These are phyloP conservation scores for Fraxinus sp. DNA, from an alignment of 305 asterid genomes.

Conservation along the genomic window DNA sequence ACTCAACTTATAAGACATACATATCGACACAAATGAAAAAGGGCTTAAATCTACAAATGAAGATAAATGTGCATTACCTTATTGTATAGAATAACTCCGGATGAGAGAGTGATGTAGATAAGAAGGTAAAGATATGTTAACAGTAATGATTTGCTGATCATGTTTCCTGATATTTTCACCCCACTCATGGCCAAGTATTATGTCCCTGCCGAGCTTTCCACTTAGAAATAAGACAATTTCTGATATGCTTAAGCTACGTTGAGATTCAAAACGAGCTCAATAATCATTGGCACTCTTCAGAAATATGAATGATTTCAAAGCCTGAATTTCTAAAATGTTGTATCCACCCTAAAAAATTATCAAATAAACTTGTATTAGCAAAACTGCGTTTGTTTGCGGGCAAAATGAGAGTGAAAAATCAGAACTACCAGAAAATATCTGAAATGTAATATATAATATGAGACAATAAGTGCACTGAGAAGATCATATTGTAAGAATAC, in stretches of 20 bases:
- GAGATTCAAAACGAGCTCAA: slow-evolving; percentile 7
- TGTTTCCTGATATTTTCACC: slow-evolving; percentile 17
- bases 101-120: slow-evolving; percentile 36
- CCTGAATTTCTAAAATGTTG: slow-evolving; percentile 13
- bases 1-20: neutral
- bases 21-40: neutral
- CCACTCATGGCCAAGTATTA: neutral
- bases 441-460: neutral
- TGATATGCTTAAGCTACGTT: neutral
- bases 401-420: neutral
- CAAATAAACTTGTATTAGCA: neutral
- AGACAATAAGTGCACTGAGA: neutral
- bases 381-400: neutral
- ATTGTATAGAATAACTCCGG: slow-evolving; percentile 39
- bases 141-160: slow-evolving; percentile 33
- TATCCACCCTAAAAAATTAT: neutral
- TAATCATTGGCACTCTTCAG: neutral
- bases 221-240: slow-evolving; percentile 15
- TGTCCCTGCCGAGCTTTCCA: neutral
- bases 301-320: neutral
- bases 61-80: slow-evolving; percentile 25
- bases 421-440: neutral
- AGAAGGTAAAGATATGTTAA: slow-evolving; percentile 38
- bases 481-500: neutral
- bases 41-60: neutral